Percentiles rank a stretch among this genome's conserved stretches.
phyloP scores from a whole-genome alignment of 2,329 filamentous ascomycete species.

The Xylariaceae sp. region DNA sequence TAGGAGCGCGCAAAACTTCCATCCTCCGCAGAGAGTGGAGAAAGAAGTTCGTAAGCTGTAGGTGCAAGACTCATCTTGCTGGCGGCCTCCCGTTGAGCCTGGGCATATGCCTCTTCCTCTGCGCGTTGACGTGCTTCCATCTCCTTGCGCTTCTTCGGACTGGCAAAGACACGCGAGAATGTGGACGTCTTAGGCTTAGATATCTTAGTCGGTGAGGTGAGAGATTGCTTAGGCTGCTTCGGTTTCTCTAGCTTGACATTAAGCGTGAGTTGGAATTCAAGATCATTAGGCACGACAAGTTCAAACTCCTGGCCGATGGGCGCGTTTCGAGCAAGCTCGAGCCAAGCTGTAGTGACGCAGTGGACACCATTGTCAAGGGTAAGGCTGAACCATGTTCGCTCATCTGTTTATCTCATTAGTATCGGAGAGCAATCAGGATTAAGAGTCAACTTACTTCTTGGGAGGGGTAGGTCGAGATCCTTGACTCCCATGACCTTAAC shows the following conservation, averaged over 20 bases:
- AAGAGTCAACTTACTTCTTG: conserved; percentile 65
- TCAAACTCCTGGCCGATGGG: conserved; percentile 98
- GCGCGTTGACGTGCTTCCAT: conserved; percentile 79
- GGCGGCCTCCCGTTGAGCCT: conserved; percentile 61
- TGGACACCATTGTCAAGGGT: conserved; percentile 98
- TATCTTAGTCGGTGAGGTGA: conserved; percentile 59
- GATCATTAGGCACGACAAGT: conserved; percentile 90
- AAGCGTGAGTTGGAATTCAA: conserved; percentile 97
- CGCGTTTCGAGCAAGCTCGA: conserved; percentile 86
- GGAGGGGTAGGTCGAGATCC: conserved; percentile 85
- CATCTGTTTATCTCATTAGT: no score
- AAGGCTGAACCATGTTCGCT: conserved; percentile 89
- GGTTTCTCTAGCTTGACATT: conserved; percentile 92
- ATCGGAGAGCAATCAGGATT: conserved; percentile 18
- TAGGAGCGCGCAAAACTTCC: conserved; percentile 94
- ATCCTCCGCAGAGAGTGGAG: conserved; percentile 81
- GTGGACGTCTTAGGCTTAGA: conserved; percentile 74
- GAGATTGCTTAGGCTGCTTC: conserved; percentile 49
- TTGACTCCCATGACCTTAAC: conserved; percentile 99
- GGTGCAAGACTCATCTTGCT: conserved; percentile 60
- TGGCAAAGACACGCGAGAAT: conserved; percentile 88
- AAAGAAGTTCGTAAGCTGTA: conserved; percentile 80
- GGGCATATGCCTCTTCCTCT: conserved; percentile 70
- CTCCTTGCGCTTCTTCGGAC: conserved; percentile 95
- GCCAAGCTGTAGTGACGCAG: conserved; percentile 93